Conservation (phyloP, 2,329 filamentous ascomycete genomes). For the Apiospora saccharicola region DNA sequence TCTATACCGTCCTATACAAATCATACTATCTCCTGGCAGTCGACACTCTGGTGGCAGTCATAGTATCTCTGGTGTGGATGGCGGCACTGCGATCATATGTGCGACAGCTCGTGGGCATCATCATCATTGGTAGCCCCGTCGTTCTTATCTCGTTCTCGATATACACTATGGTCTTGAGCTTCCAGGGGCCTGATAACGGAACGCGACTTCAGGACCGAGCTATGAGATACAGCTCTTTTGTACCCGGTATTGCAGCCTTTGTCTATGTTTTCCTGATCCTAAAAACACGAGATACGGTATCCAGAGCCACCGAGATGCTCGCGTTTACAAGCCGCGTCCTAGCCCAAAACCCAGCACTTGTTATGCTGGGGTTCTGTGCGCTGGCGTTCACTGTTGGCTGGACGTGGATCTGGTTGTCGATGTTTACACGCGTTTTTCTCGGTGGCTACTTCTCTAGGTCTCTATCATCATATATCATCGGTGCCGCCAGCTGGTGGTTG, state of each 20-base stretch:
- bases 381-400: slow-evolving; percentile 80
- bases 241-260: slow-evolving; percentile 76
- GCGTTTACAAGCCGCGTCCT: slow-evolving; percentile 93
- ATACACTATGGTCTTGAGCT: slow-evolving; percentile 91
- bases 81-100: slow-evolving; percentile 88
- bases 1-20: slow-evolving; percentile 86
- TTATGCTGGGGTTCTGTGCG: slow-evolving; percentile 82
- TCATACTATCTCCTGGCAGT: slow-evolving; percentile 90
- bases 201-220: slow-evolving; percentile 81
- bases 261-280: slow-evolving; percentile 87
- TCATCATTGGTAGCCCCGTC: slow-evolving; percentile 84
- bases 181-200: slow-evolving; percentile 79
- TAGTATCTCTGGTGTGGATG: slow-evolving; percentile 91
- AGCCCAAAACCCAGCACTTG: slow-evolving; percentile 84
- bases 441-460: slow-evolving; percentile 80
- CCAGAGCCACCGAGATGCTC: slow-evolving; percentile 85
- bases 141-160: slow-evolving; percentile 89
- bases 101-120: slow-evolving; percentile 79
- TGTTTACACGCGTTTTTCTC: slow-evolving; percentile 96
- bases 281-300: slow-evolving; percentile 80
- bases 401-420: slow-evolving; percentile 96
- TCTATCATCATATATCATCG: slow-evolving; percentile 76
- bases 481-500: slow-evolving; percentile 91
- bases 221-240: slow-evolving; percentile 86
- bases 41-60: slow-evolving; percentile 88